A percentile compares a stretch with the other conserved stretches of the same genome.
Evolutionary conservation across 768 basidiomycete genomes (phyloP).

Genomic region (Pisolithus albus): DNA sequence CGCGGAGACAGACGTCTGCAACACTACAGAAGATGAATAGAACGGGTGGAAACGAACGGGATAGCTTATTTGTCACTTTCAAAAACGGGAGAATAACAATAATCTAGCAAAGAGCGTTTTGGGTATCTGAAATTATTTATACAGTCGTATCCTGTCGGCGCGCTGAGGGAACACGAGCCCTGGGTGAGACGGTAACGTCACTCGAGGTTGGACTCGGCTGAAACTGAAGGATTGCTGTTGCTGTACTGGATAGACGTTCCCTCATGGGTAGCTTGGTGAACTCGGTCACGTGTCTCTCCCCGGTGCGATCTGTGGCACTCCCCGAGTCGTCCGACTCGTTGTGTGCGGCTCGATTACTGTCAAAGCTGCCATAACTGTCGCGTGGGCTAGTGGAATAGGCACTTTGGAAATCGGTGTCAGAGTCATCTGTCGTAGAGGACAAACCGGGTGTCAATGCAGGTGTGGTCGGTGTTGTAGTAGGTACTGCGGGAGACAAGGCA

Average conservation of each 20-base stretch:
- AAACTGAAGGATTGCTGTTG: conserved; percentile 42
- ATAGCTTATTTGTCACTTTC: conserved; percentile 2
- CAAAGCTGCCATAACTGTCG: conserved; percentile 51
- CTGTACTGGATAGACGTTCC: conserved; percentile 50
- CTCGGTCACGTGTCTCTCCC: conserved; percentile 25
- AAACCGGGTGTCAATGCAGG: conserved; percentile 29
- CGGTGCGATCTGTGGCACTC: conserved; percentile 25
- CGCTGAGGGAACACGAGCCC: conserved; percentile 17
- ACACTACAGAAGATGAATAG: no score
- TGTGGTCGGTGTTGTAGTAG: conserved; percentile 27
- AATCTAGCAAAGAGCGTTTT: conserved; percentile 11
- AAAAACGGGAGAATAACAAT: conserved; percentile 11
- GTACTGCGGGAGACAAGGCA: conserved; percentile 18
- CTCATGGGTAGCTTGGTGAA: conserved; percentile 34
- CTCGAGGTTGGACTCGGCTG: conserved; percentile 34
- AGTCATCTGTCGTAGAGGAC: conserved; percentile 55
- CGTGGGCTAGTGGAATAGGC: conserved; percentile 75
- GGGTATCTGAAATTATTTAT: conserved; percentile 25
- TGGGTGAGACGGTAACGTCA: conserved; percentile 31
- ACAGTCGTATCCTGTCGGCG: conserved; percentile 12
- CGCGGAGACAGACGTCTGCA: conserved; percentile 13
- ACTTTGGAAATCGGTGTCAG: conserved; percentile 83
- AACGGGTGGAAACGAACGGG: conserved; percentile 1
- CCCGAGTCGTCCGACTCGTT: conserved; percentile 26
- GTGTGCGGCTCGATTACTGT: conserved; percentile 18